Evolutionary conservation across 805 yeast genomes (phyloP).

Genomic region (Saturnispora silvae): DNA sequence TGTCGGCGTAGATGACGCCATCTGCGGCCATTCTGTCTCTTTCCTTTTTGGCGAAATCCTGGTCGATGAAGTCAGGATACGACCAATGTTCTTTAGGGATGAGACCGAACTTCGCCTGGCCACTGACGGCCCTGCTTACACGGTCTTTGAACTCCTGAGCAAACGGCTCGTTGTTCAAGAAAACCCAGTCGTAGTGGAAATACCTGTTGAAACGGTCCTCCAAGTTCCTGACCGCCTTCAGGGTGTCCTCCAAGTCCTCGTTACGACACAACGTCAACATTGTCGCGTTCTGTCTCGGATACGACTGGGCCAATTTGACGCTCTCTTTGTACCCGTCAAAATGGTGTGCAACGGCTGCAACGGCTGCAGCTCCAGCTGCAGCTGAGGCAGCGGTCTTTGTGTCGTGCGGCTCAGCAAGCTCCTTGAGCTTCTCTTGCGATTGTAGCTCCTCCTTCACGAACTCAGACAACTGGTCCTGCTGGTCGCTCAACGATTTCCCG

Average conservation of each 20-base stretch:
- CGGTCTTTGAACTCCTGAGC: conserved; percentile 54
- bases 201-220: conserved; percentile 73
- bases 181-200: conserved; percentile 86
- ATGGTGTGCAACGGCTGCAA: neutral
- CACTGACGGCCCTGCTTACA: conserved; percentile 47
- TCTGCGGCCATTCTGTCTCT: conserved; percentile 44
- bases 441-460: too few species aligned
- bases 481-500: too few species aligned
- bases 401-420: neutral
- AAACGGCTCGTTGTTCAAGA: conserved; percentile 73
- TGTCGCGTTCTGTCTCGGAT: conserved; percentile 34
- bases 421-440: too few species aligned
- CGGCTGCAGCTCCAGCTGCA: neutral
- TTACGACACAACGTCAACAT: conserved; percentile 63
- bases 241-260: conserved; percentile 45
- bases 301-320: conserved; percentile 8
- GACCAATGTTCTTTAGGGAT: conserved; percentile 81
- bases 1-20: conserved; percentile 30
- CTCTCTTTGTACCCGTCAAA: conserved; percentile 6
- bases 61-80: conserved; percentile 72
- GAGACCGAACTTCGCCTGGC: conserved; percentile 58
- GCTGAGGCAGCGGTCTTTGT: neutral
- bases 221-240: conserved; percentile 53
- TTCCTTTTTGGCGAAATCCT: conserved; percentile 51
- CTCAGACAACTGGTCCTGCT: too few species aligned